Evolutionary conservation across 2,329 filamentous ascomycete genomes (phyloP).

Genomic region (Mycosphaerella sp.): DNA sequence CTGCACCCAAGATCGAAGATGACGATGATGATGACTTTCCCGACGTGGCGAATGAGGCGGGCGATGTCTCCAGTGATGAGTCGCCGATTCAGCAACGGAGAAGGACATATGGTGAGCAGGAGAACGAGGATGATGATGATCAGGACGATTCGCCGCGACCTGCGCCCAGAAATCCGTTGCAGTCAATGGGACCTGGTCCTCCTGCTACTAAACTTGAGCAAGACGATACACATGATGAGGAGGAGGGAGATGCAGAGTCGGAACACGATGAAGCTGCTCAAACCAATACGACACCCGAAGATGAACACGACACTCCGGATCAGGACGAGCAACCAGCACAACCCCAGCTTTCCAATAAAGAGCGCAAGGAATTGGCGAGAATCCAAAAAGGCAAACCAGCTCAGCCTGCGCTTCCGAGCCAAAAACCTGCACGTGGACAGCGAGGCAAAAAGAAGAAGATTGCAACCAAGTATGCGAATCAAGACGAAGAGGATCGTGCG

Average conservation of each 20-base stretch:
- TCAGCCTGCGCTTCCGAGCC: constrained; percentile 13
- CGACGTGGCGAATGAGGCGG: constrained; percentile 29
- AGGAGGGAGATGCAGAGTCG: constrained; percentile 29
- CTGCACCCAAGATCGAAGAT: constrained; percentile 24
- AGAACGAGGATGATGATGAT: constrained; percentile 26
- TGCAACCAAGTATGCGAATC: constrained; percentile 81
- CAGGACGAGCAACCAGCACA: constrained; percentile 24
- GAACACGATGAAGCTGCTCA: constrained; percentile 32
- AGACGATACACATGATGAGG: constrained; percentile 23
- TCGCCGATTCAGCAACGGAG: constrained; percentile 23
- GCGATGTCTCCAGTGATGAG: constrained; percentile 22
- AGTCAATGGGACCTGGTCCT: constrained; percentile 21
- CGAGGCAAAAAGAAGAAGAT: constrained; percentile 79
- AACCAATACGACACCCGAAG: constrained; percentile 19
- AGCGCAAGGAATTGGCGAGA: constrained; percentile 23
- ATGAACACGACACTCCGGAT: neutral
- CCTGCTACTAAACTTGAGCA: constrained; percentile 7
- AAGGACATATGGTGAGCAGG: constrained; percentile 17
- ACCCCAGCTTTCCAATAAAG: constrained; percentile 34
- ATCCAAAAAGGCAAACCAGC: constrained; percentile 17
- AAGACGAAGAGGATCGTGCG: constrained; percentile 87
- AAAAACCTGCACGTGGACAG: constrained; percentile 57
- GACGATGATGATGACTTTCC: constrained; percentile 37
- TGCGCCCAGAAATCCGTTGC: constrained; percentile 37
- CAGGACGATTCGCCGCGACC: neutral